Evolutionary conservation across 78 protist species (phyloP).

Genomic region (Dictyostelium capitatum): DNA sequence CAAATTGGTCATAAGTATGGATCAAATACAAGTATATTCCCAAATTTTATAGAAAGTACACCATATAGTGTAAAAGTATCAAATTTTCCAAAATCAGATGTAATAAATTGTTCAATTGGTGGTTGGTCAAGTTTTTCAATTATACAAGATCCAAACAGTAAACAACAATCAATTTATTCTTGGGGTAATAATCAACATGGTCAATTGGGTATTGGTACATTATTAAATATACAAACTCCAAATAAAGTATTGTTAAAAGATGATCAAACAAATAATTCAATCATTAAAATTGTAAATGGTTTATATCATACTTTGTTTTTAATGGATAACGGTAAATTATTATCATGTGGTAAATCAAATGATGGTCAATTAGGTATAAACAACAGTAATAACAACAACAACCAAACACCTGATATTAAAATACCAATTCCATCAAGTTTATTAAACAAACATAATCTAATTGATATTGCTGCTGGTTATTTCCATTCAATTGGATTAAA

Average conservation of each 20-base stretch:
- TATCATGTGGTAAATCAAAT: slow-evolving; percentile 50
- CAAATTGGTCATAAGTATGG: slow-evolving; percentile 66
- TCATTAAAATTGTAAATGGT: not conserved
- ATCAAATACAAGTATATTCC: slow-evolving; percentile 37
- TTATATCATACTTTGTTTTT: not conserved
- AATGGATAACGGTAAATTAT: slow-evolving; percentile 28
- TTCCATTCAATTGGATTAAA: slow-evolving; percentile 35
- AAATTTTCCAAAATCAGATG: slow-evolving; percentile 10
- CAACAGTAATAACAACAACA: not conserved
- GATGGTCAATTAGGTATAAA: slow-evolving; percentile 59
- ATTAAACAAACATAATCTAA: not conserved
- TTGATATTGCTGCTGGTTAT: slow-evolving; percentile 17
- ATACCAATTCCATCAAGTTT: slow-evolving; percentile 21
- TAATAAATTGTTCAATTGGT: slow-evolving; percentile 39
- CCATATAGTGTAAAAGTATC: slow-evolving; percentile 31
- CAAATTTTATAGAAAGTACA: slow-evolving; percentile 45
- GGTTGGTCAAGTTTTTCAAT: slow-evolving; percentile 55
- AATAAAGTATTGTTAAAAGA: slow-evolving; percentile 5
- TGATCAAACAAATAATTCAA: not conserved
- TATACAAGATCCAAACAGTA: not conserved
- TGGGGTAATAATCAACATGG: slow-evolving; percentile 72
- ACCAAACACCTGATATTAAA: not conserved
- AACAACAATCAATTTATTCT: not conserved
- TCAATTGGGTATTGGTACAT: slow-evolving; percentile 45
- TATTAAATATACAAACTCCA: slow-evolving; percentile 42